phyloP scores from a whole-genome alignment of 331 rosid genomes.

The Stylosanthes scabra region DNA sequence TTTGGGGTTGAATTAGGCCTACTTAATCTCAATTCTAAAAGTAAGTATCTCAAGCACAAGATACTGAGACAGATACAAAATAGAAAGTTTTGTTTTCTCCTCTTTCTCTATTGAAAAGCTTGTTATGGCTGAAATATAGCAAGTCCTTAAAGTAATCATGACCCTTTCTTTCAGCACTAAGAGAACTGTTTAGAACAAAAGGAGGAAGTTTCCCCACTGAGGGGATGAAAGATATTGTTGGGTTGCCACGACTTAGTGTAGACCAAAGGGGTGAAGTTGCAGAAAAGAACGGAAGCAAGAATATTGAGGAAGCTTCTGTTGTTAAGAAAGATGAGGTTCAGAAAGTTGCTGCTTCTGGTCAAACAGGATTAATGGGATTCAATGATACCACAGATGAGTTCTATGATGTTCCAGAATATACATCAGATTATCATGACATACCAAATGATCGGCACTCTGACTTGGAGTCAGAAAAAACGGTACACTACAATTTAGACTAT shows the following conservation, averaged over 20 bases:
- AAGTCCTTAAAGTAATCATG: not conserved
- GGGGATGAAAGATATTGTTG: slow-evolving; percentile 49
- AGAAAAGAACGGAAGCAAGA: slow-evolving; percentile 22
- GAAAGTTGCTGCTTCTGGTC: slow-evolving; percentile 37
- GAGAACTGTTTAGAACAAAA: slow-evolving; percentile 72
- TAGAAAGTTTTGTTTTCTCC: too few relatives aligned
- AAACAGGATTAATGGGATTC: slow-evolving; percentile 66
- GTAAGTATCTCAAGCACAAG: too few relatives aligned
- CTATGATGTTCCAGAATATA: slow-evolving; percentile 87
- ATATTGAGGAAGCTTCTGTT: slow-evolving; percentile 46
- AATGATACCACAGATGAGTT: slow-evolving; percentile 80
- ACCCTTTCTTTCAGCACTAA: slow-evolving; percentile 56
- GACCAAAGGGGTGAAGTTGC: slow-evolving; percentile 46
- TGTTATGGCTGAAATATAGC: too few relatives aligned
- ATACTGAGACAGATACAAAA: too few relatives aligned
- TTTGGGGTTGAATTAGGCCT: too few relatives aligned
- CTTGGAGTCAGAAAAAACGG: slow-evolving; percentile 54
- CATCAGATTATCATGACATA: slow-evolving; percentile 51
- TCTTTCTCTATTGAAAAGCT: too few relatives aligned
- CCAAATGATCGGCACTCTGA: slow-evolving; percentile 72
- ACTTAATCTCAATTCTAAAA: too few relatives aligned
- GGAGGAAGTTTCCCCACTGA: slow-evolving; percentile 46
- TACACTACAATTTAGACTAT: slow-evolving; percentile 20
- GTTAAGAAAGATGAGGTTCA: slow-evolving; percentile 50
- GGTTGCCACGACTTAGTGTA: slow-evolving; percentile 42